A percentile compares a stretch with the other conserved stretches of the same genome.
Conservation (phyloP, 164 flowering plant genomes). For the Stephania yunnanensis region DNA sequence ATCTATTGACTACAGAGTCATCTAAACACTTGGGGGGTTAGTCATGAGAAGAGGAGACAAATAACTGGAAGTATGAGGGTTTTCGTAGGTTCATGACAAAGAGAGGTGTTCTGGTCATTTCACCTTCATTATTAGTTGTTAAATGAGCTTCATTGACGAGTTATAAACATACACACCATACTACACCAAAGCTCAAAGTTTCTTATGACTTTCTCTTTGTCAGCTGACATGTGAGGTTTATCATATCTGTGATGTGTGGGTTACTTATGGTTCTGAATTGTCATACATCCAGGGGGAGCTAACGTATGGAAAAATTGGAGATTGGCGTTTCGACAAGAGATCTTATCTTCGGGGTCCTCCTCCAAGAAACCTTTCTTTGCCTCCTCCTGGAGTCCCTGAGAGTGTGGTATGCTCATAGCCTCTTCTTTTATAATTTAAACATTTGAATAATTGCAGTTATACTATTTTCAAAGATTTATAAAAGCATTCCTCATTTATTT, state of each 20-base stretch:
- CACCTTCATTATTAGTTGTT: neutral
- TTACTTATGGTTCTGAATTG: neutral
- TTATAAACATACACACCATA: neutral
- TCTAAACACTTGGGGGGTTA: neutral
- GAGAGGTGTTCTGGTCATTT: neutral
- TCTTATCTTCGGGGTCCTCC: conserved; percentile 61
- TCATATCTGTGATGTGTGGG: neutral
- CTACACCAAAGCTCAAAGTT: neutral
- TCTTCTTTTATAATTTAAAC: neutral
- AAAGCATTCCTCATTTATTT: neutral
- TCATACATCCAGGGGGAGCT: conserved; percentile 61
- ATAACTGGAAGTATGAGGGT: neutral
- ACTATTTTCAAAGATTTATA: neutral
- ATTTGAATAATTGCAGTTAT: neutral
- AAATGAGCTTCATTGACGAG: neutral
- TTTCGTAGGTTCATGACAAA: neutral
- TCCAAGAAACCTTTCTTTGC: conserved; percentile 70
- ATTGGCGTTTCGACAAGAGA: conserved; percentile 98
- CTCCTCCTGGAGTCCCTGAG: conserved; percentile 96
- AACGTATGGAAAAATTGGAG: conserved; percentile 81
- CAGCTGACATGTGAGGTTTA: neutral
- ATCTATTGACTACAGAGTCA: no score
- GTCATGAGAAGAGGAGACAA: neutral
- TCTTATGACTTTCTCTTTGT: neutral
- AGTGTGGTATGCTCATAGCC: conserved; percentile 76